A percentile compares a stretch with the other conserved stretches of the same genome.
phyloP scores from a whole-genome alignment of 768 basidiomycete species.

The Kwoniella botswanensis region DNA sequence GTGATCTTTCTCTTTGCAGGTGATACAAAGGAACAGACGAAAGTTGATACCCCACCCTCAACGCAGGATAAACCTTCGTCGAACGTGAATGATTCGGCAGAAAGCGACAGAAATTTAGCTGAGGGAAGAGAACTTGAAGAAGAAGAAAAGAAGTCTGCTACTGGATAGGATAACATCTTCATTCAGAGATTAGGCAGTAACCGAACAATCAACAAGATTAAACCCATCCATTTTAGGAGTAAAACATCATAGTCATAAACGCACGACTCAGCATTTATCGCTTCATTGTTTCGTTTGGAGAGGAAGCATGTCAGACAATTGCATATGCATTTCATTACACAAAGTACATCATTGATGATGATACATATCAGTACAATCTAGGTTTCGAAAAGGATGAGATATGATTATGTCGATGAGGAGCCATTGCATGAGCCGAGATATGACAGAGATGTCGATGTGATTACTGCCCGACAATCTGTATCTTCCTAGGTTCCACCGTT shows the following conservation, averaged over 20 bases:
- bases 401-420: background rate
- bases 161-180: slow-evolving; percentile 21
- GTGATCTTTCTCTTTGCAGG: slow-evolving; percentile 11
- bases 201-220: background rate
- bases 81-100: slow-evolving; percentile 1
- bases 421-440: background rate
- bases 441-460: background rate
- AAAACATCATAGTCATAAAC: slow-evolving; percentile 1
- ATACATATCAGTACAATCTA: background rate
- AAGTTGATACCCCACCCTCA: background rate
- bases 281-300: background rate
- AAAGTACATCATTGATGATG: background rate
- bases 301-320: background rate
- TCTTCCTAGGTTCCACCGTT: slow-evolving; percentile 34
- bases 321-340: slow-evolving; percentile 5
- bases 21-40: slow-evolving; percentile 7
- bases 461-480: background rate
- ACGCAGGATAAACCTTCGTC: background rate
- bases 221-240: too few relatives aligned
- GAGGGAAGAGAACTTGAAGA: slow-evolving; percentile 5
- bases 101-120: background rate
- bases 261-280: slow-evolving; percentile 23
- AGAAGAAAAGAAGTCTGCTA: slow-evolving; percentile 44
- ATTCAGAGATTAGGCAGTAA: background rate
- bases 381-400: background rate